A percentile compares a stretch with the other conserved stretches of the same genome.
These are phyloP conservation scores for Platanus orientalis DNA, from an alignment of 164 flowering plant species.

Conservation along the genomic window DNA sequence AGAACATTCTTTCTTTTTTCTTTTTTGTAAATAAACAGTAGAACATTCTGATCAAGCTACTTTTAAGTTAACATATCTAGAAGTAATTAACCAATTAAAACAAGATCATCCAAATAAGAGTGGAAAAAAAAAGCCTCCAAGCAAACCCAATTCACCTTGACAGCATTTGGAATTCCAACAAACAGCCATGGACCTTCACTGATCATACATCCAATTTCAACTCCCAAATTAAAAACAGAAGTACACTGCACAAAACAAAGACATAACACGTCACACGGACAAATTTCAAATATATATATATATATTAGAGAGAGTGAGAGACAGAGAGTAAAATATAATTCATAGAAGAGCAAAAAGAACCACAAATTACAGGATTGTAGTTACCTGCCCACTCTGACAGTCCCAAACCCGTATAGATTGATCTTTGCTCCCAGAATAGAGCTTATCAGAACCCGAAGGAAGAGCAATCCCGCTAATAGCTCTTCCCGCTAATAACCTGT, in stretches of 20 bases:
- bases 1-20: too few species aligned
- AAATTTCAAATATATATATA: not conserved
- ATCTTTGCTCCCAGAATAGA: slow-evolving; percentile 75
- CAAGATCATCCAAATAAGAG: too few species aligned
- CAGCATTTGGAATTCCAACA: slow-evolving; percentile 75
- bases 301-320: too few species aligned
- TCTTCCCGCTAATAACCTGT: slow-evolving; percentile 73
- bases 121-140: too few species aligned
- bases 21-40: too few species aligned
- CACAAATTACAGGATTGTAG: not conserved
- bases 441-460: slow-evolving; percentile 77
- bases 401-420: slow-evolving; percentile 74
- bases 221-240: slow-evolving; percentile 57
- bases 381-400: slow-evolving; percentile 87
- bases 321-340: not conserved
- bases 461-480: slow-evolving; percentile 72
- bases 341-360: not conserved
- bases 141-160: too few species aligned
- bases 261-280: slow-evolving; percentile 1
- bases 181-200: slow-evolving; percentile 97
- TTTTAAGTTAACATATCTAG: too few species aligned
- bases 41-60: not conserved
- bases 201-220: slow-evolving; percentile 87
- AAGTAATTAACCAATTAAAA: too few species aligned
- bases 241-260: slow-evolving; percentile 48